phyloP scores from a whole-genome alignment of 78 protist species.

The Ministeria vibrans region DNA sequence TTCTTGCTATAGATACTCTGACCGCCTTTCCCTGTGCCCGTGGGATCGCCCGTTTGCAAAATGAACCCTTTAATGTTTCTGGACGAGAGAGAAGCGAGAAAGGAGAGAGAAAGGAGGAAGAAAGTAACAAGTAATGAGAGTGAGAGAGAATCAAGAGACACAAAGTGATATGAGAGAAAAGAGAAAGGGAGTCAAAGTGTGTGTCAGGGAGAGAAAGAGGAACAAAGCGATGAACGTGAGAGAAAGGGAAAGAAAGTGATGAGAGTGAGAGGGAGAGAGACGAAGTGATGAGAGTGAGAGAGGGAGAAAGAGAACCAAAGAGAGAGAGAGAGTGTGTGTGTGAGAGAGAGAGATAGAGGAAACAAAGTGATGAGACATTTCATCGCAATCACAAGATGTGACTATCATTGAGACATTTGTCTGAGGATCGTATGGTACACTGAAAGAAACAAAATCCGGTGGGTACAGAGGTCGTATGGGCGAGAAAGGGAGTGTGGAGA shows the following conservation, averaged over 20 bases:
- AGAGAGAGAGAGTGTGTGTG: not conserved
- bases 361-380: too few relatives aligned
- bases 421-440: too few relatives aligned
- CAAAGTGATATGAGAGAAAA: too few relatives aligned
- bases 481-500: too few relatives aligned
- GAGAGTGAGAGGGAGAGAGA: not conserved
- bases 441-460: not conserved
- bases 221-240: not conserved
- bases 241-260: not conserved
- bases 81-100: not conserved
- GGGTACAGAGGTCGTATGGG: not conserved
- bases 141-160: not conserved
- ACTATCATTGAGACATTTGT: too few relatives aligned
- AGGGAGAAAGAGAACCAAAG: not conserved
- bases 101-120: not conserved
- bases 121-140: not conserved
- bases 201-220: not conserved
- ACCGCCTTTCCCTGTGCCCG: slow-evolving; percentile 83
- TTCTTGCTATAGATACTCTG: slow-evolving; percentile 65
- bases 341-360: not conserved
- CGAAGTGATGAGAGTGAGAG: not conserved
- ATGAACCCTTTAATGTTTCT: slow-evolving; percentile 72
- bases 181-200: not conserved
- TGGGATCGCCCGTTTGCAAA: slow-evolving; percentile 90
- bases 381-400: too few relatives aligned